These are phyloP conservation scores for Colletotrichum nymphaeae DNA, from an alignment of 2,329 filamentous ascomycete genomes.

Conservation along the genomic window DNA sequence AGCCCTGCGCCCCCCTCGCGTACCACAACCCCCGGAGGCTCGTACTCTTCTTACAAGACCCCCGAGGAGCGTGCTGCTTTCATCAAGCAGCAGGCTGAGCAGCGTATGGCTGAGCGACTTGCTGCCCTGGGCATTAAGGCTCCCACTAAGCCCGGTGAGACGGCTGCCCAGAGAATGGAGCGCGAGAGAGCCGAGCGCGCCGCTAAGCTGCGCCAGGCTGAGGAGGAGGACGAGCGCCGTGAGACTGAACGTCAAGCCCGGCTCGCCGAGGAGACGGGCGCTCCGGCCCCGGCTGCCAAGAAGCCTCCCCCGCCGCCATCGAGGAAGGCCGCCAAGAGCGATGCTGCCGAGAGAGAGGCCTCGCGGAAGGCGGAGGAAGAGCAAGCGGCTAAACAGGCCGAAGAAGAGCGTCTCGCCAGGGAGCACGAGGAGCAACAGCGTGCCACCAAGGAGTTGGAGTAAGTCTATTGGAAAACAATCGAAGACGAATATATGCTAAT, in stretches of 20 bases:
- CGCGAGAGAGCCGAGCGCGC: conserved; percentile 89
- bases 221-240: conserved; percentile 91
- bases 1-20: conserved; percentile 66
- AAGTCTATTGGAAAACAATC: conserved; percentile 57
- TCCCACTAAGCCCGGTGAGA: conserved; percentile 82
- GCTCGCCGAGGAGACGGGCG: conserved; percentile 80
- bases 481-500: conserved; percentile 43
- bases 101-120: conserved; percentile 95
- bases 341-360: conserved; percentile 66
- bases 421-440: conserved; percentile 82
- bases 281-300: conserved; percentile 69
- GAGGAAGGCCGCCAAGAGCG: conserved; percentile 74
- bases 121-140: conserved; percentile 93
- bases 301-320: conserved; percentile 85
- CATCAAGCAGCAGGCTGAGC: conserved; percentile 96
- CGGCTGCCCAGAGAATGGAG: conserved; percentile 84
- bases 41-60: conserved; percentile 87
- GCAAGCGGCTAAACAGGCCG: conserved; percentile 66
- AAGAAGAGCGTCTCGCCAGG: conserved; percentile 73
- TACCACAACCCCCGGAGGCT: conserved; percentile 68
- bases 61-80: conserved; percentile 94
- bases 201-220: conserved; percentile 87
- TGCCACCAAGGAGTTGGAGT: conserved; percentile 84
- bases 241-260: conserved; percentile 89
- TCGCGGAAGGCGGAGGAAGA: conserved; percentile 70